A percentile compares a stretch with the other conserved stretches of the same genome.
Evolutionary conservation across 805 yeast species (phyloP).

Genomic region (Blastobotrys terrestris): DNA sequence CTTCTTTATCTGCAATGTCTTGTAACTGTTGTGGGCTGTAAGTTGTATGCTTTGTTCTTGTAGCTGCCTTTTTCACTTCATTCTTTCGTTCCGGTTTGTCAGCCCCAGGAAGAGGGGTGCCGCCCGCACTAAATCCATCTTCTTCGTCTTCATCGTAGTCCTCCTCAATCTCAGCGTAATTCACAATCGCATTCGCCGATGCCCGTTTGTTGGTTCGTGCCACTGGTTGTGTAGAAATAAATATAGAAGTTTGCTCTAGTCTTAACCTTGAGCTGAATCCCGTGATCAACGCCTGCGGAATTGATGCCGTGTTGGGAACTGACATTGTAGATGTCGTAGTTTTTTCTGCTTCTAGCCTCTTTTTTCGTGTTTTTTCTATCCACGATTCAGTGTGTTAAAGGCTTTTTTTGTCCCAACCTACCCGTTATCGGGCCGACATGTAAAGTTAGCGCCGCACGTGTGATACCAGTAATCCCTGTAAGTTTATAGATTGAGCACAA

Average conservation of each 20-base stretch:
- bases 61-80: constrained; percentile 36
- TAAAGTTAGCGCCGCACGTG: too few species aligned
- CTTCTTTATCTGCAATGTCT: constrained; percentile 37
- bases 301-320: background rate
- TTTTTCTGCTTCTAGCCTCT: background rate
- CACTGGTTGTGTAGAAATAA: constrained; percentile 69
- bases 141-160: constrained; percentile 50
- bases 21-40: constrained; percentile 33
- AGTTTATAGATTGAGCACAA: too few species aligned
- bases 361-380: background rate
- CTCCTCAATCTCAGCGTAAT: constrained; percentile 78
- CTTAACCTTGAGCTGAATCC: constrained; percentile 68
- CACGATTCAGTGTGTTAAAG: background rate
- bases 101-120: background rate
- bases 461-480: too few species aligned
- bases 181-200: constrained; percentile 47
- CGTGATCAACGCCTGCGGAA: constrained; percentile 71
- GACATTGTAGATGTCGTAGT: too few species aligned
- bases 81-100: constrained; percentile 17
- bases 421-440: too few species aligned
- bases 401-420: too few species aligned
- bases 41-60: constrained; percentile 34
- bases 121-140: constrained; percentile 20
- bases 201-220: constrained; percentile 69
- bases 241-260: constrained; percentile 65